phyloP scores from a whole-genome alignment of 176 grass and related monocot genomes.

The Tuctoria greenei region DNA sequence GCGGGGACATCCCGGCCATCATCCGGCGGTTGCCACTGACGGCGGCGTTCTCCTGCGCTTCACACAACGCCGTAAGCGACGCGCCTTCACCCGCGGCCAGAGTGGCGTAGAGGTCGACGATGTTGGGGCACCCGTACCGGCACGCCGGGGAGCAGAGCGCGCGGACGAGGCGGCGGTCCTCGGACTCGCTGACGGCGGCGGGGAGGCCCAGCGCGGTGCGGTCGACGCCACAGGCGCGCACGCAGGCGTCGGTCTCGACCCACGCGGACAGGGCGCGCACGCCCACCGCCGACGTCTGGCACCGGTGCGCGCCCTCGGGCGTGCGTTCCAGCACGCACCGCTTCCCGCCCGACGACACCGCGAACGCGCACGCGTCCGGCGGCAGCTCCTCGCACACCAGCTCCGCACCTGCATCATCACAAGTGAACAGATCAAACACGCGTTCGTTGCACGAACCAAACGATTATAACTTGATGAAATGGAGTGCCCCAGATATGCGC shows the following conservation, averaged over 20 bases:
- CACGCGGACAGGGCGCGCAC: slow-evolving; percentile 29
- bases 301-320: slow-evolving; percentile 32
- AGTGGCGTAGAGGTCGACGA: slow-evolving; percentile 61
- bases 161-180: slow-evolving; percentile 29
- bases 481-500: neutral
- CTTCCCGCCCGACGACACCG: slow-evolving; percentile 50
- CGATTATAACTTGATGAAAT: neutral
- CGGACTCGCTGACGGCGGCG: slow-evolving; percentile 22
- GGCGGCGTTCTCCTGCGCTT: neutral
- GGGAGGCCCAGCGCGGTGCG: slow-evolving; percentile 50
- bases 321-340: slow-evolving; percentile 62
- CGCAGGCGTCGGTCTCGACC: slow-evolving; percentile 56
- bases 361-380: slow-evolving; percentile 62
- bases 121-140: slow-evolving; percentile 49
- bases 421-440: neutral
- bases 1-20: slow-evolving; percentile 18
- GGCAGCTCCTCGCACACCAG: slow-evolving; percentile 73
- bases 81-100: slow-evolving; percentile 57
- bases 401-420: neutral
- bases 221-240: slow-evolving; percentile 50
- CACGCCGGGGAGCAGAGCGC: slow-evolving; percentile 61
- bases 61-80: slow-evolving; percentile 28
- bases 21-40: slow-evolving; percentile 16
- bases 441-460: neutral
- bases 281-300: slow-evolving; percentile 47